Conservation (phyloP, 179 eudicot genomes). For the Carnegiea gigantea region DNA sequence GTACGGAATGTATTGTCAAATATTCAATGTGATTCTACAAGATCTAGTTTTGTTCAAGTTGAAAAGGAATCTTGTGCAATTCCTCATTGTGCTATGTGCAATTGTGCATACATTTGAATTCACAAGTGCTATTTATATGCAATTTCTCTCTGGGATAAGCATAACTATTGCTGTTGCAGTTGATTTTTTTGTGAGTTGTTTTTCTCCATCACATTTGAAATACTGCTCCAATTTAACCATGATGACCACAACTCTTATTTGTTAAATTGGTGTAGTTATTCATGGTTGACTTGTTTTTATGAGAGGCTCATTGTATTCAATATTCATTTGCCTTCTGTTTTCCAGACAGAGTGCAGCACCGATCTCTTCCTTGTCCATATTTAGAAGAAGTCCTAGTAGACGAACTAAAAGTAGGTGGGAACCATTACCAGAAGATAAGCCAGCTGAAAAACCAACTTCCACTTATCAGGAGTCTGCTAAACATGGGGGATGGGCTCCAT, state of each 20-base stretch:
- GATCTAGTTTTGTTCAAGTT: not conserved
- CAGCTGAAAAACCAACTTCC: constrained; percentile 45
- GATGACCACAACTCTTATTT: not conserved
- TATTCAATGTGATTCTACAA: too few species aligned
- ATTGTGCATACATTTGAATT: not conserved
- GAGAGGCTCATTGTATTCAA: not conserved
- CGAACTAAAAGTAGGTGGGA: constrained; percentile 98
- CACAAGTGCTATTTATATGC: not conserved
- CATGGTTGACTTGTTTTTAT: not conserved
- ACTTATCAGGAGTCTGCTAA: constrained; percentile 48
- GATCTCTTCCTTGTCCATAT: constrained; percentile 39
- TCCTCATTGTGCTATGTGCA: not conserved
- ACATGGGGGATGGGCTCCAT: constrained; percentile 56
- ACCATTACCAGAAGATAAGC: constrained; percentile 75
- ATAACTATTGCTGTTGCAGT: not conserved
- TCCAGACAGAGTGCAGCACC: constrained; percentile 50
- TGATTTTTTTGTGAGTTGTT: not conserved
- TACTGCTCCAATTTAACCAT: not conserved
- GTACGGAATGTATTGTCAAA: too few species aligned
- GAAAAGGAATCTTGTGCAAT: not conserved
- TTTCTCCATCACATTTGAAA: not conserved
- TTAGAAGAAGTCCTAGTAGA: constrained; percentile 78
- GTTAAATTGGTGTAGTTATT: not conserved
- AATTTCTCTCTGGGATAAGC: not conserved
- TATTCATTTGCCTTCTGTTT: constrained; percentile 15